Evolutionary conservation across 2,329 filamentous ascomycete species (phyloP).

Genomic region (Macroventuria anomochaeta): DNA sequence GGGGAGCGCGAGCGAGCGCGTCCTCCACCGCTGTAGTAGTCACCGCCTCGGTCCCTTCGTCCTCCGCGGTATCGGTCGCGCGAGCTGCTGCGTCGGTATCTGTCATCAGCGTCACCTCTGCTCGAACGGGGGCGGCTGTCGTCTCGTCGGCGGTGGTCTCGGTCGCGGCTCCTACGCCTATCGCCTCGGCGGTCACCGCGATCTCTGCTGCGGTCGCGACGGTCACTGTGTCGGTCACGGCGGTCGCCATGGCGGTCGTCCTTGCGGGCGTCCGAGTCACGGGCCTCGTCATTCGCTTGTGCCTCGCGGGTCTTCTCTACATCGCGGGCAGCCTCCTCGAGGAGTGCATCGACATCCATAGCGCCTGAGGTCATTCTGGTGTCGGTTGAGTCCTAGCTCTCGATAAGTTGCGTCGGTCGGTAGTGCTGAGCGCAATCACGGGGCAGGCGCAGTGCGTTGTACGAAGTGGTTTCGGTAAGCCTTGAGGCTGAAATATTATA

Average conservation of each 20-base stretch:
- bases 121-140: constrained; percentile 40
- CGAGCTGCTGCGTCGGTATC: constrained; percentile 35
- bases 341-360: constrained; percentile 85
- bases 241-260: constrained; percentile 35
- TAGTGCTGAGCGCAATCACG: constrained; percentile 33
- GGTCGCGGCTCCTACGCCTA: constrained; percentile 42
- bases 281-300: constrained; percentile 26
- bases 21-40: constrained; percentile 50
- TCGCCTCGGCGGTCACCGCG: constrained; percentile 41
- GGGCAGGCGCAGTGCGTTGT: constrained; percentile 23
- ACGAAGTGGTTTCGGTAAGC: constrained; percentile 26
- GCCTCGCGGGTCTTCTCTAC: constrained; percentile 28
- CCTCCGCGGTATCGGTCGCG: constrained; percentile 39
- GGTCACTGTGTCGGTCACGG: constrained; percentile 36
- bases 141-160: constrained; percentile 39
- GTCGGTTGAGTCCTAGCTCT: constrained; percentile 27
- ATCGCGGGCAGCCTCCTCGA: constrained; percentile 64
- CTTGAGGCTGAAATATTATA: constrained; percentile 30
- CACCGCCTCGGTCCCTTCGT: constrained; percentile 43
- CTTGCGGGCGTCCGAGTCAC: constrained; percentile 40
- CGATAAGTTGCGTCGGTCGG: constrained; percentile 33
- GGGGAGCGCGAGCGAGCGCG: constrained; percentile 49
- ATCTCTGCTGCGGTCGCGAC: constrained; percentile 39
- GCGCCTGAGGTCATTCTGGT: constrained; percentile 44
- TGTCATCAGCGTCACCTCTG: constrained; percentile 49